Percentiles rank a stretch among this genome's conserved stretches.
phyloP scores from a whole-genome alignment of 163 green algal genomes.

The Chloromonas sp. region DNA sequence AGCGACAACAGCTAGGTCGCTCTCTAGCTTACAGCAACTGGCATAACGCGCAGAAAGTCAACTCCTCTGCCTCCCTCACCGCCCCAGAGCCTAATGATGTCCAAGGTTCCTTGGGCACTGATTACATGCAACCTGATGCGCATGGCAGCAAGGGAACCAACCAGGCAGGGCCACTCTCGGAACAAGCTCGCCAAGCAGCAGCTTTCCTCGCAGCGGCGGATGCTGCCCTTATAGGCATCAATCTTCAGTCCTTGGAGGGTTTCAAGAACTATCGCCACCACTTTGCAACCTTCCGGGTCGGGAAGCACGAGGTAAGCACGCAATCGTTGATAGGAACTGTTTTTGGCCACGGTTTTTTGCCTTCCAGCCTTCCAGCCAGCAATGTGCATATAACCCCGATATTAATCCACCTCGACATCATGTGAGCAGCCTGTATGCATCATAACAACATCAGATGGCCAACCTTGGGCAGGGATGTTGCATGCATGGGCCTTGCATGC shows the following conservation, averaged over 20 bases:
- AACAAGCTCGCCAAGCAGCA: background rate
- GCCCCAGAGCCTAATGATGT: background rate
- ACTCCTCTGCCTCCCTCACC: background rate
- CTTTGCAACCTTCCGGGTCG: background rate
- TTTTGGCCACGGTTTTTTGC: background rate
- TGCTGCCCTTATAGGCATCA: background rate
- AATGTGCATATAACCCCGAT: background rate
- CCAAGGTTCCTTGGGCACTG: no score
- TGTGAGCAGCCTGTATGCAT: background rate
- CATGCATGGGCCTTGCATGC: background rate
- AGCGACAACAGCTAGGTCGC: background rate
- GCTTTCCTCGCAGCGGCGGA: background rate
- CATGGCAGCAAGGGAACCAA: background rate
- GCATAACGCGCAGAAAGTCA: background rate
- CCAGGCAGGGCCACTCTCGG: background rate
- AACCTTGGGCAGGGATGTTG: background rate
- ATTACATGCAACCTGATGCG: background rate
- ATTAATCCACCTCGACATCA: background rate
- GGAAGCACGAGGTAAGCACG: background rate
- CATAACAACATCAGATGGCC: no score
- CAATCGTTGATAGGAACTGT: background rate
- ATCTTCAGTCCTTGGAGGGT: background rate
- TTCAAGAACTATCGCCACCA: background rate
- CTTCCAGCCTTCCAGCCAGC: background rate
- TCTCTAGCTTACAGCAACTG: conserved; percentile 8